Evolutionary conservation across 225 moss, liverwort and hornwort species (phyloP).

Genomic region (Straminergon stramineum): DNA sequence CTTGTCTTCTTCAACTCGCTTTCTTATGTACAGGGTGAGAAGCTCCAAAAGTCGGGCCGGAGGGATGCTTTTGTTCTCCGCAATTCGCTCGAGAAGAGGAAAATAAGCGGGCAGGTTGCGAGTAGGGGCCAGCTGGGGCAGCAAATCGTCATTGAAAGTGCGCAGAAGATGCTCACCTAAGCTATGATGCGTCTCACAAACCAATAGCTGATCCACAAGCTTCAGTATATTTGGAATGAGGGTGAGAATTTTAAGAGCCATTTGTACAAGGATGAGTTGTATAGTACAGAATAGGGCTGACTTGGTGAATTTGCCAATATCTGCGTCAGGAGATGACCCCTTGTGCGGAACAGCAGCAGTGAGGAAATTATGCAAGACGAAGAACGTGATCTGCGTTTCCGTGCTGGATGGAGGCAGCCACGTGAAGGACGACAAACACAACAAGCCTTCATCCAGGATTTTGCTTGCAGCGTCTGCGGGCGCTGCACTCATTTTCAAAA

Average conservation of each 20-base stretch:
- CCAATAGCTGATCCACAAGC: conserved; percentile 77
- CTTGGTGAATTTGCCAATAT: conserved; percentile 39
- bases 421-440: conserved; percentile 77
- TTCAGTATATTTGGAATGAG: conserved; percentile 79
- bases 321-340: conserved; percentile 16
- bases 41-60: conserved; percentile 65
- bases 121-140: conserved; percentile 57
- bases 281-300: conserved; percentile 64
- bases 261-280: conserved; percentile 61
- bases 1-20: conserved; percentile 57
- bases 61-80: conserved; percentile 66
- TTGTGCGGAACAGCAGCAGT: conserved; percentile 63
- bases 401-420: conserved; percentile 95
- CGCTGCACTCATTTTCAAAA: conserved; percentile 28
- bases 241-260: conserved; percentile 53
- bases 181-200: conserved; percentile 59
- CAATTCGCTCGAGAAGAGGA: conserved; percentile 82
- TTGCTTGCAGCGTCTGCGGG: conserved; percentile 47
- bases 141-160: conserved; percentile 76
- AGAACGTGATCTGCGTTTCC: conserved; percentile 79
- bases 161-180: conserved; percentile 79
- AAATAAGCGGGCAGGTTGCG: conserved; percentile 75
- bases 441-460: conserved; percentile 63
- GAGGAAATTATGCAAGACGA: conserved; percentile 79
- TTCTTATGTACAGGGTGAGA: conserved; percentile 60